Conservation (phyloP, 768 basidiomycete species). For the Pleurotus sapidus region DNA sequence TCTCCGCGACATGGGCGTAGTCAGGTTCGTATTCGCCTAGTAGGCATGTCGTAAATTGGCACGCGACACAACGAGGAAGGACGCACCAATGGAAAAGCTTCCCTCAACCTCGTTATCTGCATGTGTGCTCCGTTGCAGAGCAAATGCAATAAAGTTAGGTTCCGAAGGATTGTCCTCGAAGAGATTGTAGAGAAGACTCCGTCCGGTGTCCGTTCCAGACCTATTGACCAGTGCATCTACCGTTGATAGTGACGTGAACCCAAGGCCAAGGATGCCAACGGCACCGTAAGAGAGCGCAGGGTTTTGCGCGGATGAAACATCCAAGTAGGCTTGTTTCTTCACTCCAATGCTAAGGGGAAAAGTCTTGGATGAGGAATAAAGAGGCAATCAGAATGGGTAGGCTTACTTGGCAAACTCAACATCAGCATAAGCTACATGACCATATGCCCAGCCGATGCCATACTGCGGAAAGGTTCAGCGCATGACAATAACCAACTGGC, state of each 20-base stretch:
- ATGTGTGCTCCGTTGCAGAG: slow-evolving; percentile 60
- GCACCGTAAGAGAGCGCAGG: slow-evolving; percentile 74
- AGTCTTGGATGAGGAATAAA: slow-evolving; percentile 3
- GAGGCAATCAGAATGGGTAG: neutral
- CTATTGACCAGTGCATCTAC: slow-evolving; percentile 62
- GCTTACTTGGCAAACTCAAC: slow-evolving; percentile 71
- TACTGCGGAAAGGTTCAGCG: slow-evolving; percentile 43
- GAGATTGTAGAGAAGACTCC: slow-evolving; percentile 72
- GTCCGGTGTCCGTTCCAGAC: slow-evolving; percentile 57
- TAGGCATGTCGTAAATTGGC: neutral
- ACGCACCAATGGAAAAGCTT: slow-evolving; percentile 67
- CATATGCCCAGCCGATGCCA: slow-evolving; percentile 77
- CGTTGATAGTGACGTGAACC: slow-evolving; percentile 73
- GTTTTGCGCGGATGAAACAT: slow-evolving; percentile 61
- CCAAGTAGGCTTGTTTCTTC: slow-evolving; percentile 69
- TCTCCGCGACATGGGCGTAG: slow-evolving; percentile 59
- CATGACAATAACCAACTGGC: too few species aligned
- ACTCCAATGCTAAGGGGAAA: slow-evolving; percentile 49
- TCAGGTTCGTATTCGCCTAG: slow-evolving; percentile 65
- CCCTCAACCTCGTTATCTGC: slow-evolving; percentile 57
- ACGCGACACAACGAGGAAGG: neutral
- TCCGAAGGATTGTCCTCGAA: slow-evolving; percentile 65
- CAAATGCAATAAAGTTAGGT: slow-evolving; percentile 81
- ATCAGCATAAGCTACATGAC: slow-evolving; percentile 57
- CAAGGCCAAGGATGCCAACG: slow-evolving; percentile 70